These are phyloP conservation scores for Pythium chondricola DNA, from an alignment of 352 stramenopile genomes.

Conservation along the genomic window DNA sequence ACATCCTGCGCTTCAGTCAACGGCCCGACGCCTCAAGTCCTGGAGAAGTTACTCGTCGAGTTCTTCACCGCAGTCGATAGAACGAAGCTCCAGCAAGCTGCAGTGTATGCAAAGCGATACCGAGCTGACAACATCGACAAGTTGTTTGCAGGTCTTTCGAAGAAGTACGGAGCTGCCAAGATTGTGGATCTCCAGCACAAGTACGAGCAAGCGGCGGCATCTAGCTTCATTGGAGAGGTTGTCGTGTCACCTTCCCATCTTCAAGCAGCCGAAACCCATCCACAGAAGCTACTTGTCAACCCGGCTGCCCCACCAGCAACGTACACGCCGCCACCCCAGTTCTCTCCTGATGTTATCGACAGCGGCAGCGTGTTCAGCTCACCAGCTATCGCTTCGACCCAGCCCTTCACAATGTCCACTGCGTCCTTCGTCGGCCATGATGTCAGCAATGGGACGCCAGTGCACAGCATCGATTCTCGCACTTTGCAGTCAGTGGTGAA, in stretches of 20 bases:
- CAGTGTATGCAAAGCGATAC: conserved; percentile 65
- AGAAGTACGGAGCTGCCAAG: conserved; percentile 50
- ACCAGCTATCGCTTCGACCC: not conserved
- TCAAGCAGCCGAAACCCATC: too few species aligned
- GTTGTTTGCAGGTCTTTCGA: conserved; percentile 57
- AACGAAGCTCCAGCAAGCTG: conserved; percentile 52
- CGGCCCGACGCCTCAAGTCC: not conserved
- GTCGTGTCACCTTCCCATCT: too few species aligned
- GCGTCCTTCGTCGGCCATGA: not conserved
- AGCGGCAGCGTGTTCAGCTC: not conserved
- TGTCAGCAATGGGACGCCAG: too few species aligned
- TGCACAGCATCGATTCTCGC: too few species aligned
- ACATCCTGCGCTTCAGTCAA: not conserved
- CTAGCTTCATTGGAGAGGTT: conserved; percentile 18
- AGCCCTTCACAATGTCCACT: conserved; percentile 3
- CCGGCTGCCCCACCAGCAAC: not conserved
- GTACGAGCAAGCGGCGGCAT: conserved; percentile 6
- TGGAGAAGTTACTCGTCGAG: conserved; percentile 51
- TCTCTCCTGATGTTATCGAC: not conserved
- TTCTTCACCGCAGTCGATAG: conserved; percentile 66
- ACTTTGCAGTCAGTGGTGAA: not conserved
- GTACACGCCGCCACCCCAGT: not conserved
- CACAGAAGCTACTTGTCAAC: not conserved
- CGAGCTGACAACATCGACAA: conserved; percentile 52
- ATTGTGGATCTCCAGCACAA: conserved; percentile 30